Conservation (phyloP, 1,284 basidiomycete species). For the Trichosporon faecale region DNA sequence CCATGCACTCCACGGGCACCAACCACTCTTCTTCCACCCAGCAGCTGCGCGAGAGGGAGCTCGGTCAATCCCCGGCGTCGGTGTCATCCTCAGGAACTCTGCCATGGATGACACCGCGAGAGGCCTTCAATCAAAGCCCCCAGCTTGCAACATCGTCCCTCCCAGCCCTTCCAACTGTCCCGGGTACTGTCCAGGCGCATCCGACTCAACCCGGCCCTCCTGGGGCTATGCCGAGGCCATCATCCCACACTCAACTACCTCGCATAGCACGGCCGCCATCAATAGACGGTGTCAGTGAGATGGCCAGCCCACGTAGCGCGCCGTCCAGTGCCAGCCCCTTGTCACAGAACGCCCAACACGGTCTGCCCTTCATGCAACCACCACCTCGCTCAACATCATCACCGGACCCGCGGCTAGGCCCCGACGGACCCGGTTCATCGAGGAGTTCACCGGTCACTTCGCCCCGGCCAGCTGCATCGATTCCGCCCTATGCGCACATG, state of each 20-base stretch:
- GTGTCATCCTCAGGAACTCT: slow-evolving; percentile 29
- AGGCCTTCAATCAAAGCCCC: slow-evolving; percentile 3
- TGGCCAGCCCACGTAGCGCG: slow-evolving; percentile 33
- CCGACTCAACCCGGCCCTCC: background rate
- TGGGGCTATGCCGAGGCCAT: background rate
- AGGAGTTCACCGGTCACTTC: slow-evolving; percentile 29
- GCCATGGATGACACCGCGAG: slow-evolving; percentile 18
- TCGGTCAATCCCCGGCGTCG: slow-evolving; percentile 28
- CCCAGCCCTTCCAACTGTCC: background rate
- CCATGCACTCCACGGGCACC: slow-evolving; percentile 2
- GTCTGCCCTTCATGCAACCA: slow-evolving; percentile 12
- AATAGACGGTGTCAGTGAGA: slow-evolving; percentile 15
- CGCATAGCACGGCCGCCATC: slow-evolving; percentile 8
- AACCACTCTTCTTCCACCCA: background rate
- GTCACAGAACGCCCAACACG: background rate
- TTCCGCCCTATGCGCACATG: background rate
- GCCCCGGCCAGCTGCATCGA: slow-evolving; percentile 18
- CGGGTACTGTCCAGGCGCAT: background rate
- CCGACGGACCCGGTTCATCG: slow-evolving; percentile 24
- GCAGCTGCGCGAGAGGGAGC: background rate
- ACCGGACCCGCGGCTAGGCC: slow-evolving; percentile 35
- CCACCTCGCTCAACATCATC: slow-evolving; percentile 42
- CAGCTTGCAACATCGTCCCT: background rate
- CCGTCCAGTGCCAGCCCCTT: slow-evolving; percentile 16
- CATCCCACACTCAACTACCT: slow-evolving; percentile 10